These are phyloP conservation scores for Poa annua DNA, from an alignment of 176 grass and related monocot species.

Conservation along the genomic window DNA sequence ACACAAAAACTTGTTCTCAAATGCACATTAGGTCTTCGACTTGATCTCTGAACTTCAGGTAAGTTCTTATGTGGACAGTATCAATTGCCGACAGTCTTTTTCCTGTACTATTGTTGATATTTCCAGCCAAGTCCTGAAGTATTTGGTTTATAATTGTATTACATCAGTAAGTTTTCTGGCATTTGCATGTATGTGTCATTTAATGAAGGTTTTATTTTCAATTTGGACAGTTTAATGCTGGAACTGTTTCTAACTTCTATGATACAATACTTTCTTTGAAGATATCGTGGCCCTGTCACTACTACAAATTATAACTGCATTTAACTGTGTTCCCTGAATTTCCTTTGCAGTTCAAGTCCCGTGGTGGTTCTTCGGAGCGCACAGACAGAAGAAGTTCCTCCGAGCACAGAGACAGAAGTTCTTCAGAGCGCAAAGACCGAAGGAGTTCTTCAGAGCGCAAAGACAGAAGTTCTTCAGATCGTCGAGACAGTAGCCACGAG, in stretches of 20 bases:
- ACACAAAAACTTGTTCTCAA: background rate
- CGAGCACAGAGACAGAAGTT: slow-evolving; percentile 30
- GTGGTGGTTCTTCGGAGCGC: slow-evolving; percentile 18
- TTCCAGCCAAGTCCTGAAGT: background rate
- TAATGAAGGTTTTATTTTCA: background rate
- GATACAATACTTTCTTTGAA: background rate
- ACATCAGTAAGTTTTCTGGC: slow-evolving; percentile 8
- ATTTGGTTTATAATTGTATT: slow-evolving; percentile 17
- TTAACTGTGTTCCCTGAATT: slow-evolving; percentile 24
- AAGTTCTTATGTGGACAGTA: slow-evolving; percentile 65
- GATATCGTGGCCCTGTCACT: background rate
- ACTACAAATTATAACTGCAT: background rate
- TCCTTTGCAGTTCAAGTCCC: slow-evolving; percentile 45
- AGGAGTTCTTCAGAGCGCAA: slow-evolving; percentile 10
- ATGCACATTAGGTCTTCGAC: slow-evolving; percentile 60
- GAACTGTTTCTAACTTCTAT: slow-evolving; percentile 20
- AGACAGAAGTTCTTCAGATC: slow-evolving; percentile 20
- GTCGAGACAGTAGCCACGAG: slow-evolving; percentile 19
- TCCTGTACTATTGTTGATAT: slow-evolving; percentile 4
- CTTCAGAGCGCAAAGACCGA: slow-evolving; percentile 29
- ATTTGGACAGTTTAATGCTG: slow-evolving; percentile 2
- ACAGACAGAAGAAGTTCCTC: slow-evolving; percentile 35
- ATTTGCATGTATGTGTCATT: background rate
- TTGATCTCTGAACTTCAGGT: slow-evolving; percentile 79
- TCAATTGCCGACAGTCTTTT: slow-evolving; percentile 53